Evolutionary conservation across 1,139 yeast species (phyloP), one percentile per base, ranked within the genome.

Genomic region (Hanseniaspora sp.): DNA sequence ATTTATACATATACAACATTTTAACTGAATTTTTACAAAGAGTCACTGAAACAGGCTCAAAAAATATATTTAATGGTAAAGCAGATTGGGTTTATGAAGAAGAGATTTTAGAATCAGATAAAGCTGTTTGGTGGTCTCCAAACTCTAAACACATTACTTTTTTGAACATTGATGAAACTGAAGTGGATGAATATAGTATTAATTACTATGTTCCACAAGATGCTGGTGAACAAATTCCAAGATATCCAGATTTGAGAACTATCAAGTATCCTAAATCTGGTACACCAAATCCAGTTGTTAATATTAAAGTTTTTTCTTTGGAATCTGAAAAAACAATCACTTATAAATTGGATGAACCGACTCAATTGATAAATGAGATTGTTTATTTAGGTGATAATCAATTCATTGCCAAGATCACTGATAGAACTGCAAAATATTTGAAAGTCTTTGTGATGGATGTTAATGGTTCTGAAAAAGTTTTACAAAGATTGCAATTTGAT

Each of bases 11-110:
- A 0, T 69, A 78, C 71, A 61, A 67, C 66, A 55, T 66, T 65
- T 57, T 76, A 70, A 59, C 69, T 69, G 30, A 74, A 65, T 47
- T 55, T 30, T 60, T 64, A 1, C 56, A 53, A n/a, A 58, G 62
- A 46, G 59, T 66, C 1, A 65, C 74, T 67, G 60, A 63, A 15
- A 88, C 82, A 61, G 97, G 97, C 0, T 78, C 83, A 31, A 70
- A 71, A 0, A 70, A 75, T 53, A 72, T 87, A n/a, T 85, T 85
- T 67, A 88, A 94, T 64, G 99, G 97, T 5, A 84, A 82, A 58
- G 90, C 97, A 0, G 98, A 92, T 63, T 92, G 98, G 98, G 92
- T 92, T 1, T 92, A 92, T 64, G 98, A 92, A 67, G 99, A 92
- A 64, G 98, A 94, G 65, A 88, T 92, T 1, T 70, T 83, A 42